phyloP scores from a whole-genome alignment of 306 rosid species.

The Rosa rugosa region DNA sequence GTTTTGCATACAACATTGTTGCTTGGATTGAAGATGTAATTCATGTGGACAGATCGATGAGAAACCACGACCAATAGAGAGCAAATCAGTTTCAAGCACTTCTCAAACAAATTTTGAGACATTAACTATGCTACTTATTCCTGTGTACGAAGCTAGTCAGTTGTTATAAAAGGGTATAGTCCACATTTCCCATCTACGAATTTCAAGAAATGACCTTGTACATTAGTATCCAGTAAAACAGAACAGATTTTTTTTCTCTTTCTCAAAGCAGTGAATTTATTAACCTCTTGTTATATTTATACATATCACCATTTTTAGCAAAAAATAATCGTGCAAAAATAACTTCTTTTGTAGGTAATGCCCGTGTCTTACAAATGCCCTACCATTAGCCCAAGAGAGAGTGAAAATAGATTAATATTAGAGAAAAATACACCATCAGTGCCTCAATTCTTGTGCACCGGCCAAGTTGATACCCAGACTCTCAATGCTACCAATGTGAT shows the following conservation, averaged over 20 bases:
- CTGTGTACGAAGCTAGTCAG: slow-evolving; percentile 8
- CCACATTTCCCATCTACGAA: not conserved
- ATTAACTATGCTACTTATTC: not conserved
- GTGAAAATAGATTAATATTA: too few relatives aligned
- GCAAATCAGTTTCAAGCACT: not conserved
- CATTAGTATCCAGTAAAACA: not conserved
- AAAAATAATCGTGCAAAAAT: too few relatives aligned
- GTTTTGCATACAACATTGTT: slow-evolving; percentile 43
- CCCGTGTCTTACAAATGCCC: too few relatives aligned
- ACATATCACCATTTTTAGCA: not conserved
- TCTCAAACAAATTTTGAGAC: slow-evolving; percentile 17
- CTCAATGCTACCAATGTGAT: too few relatives aligned
- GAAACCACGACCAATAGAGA: slow-evolving; percentile 23
- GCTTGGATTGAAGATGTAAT: slow-evolving; percentile 43
- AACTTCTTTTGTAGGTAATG: not conserved
- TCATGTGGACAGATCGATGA: slow-evolving; percentile 33
- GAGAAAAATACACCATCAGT: too few relatives aligned
- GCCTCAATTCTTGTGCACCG: too few relatives aligned
- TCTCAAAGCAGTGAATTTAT: not conserved
- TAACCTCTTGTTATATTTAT: not conserved
- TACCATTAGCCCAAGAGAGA: too few relatives aligned
- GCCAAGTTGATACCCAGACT: too few relatives aligned
- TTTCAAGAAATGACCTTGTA: not conserved
- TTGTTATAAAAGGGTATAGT: not conserved
- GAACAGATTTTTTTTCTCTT: not conserved